Evolutionary conservation across 805 yeast genomes (phyloP), one percentile per base, ranked within the genome.

Genomic region (Candida railenensis): DNA sequence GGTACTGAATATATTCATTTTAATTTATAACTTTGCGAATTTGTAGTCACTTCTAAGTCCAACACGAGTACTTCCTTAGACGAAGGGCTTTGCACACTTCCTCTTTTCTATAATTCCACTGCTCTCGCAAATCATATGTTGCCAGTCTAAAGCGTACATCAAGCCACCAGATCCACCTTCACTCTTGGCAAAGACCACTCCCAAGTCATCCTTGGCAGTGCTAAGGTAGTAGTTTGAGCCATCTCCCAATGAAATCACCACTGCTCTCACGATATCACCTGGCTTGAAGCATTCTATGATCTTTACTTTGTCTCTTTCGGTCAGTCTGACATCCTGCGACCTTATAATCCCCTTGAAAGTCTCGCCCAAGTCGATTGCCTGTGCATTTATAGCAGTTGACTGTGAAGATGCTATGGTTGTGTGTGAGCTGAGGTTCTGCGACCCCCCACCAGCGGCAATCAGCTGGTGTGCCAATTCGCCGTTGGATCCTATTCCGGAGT

Each of bases 111-210:
- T 65, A 8, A 76, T 78, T 1, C 97, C 97, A 2, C 91, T 81
- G 21, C 66, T 70, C 2, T 89, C 83, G 51, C 87, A 82, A 28
- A 85, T 76, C 98, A 95, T 94, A 11, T 89, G 87, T 66, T 89
- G 91, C 97, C 98, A 94, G 66, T 94, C 98, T 37, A 89, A 67
- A 2, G 99, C 95, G 55, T 83, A 85, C 89, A 94, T 81, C 46
- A 82, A 66, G 33, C 80, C 82, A 2, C 96, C 96, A 9, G 77
- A 71, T 3, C 82, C 82, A 15, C 83, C 85, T 51, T 77, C 80
- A 37, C 85, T 78, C 50, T 77, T 81, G 3, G 98, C 97, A 63
- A 91, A 87, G 1, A 94, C 84, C 3, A 94, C 99, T 2, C 99
- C 99, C 34, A 92, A 70, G 58, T 92, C 96, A 63, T 92, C 89